phyloP scores from a whole-genome alignment of 1,284 basidiomycete species.

The Ganoderma sinense region DNA sequence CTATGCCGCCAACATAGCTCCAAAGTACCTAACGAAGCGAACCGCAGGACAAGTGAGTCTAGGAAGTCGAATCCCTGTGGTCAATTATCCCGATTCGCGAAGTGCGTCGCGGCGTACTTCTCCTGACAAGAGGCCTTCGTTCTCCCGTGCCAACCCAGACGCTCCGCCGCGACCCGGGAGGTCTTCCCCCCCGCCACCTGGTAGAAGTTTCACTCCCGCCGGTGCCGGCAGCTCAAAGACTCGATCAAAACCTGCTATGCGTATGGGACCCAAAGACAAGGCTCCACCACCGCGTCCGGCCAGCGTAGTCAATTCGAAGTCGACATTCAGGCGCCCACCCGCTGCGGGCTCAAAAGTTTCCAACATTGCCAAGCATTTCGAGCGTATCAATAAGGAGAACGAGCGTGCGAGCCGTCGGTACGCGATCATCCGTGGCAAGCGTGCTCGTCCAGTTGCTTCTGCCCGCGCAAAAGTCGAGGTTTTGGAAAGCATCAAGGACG shows the following conservation, averaged over 20 bases:
- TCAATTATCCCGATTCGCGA: conserved; percentile 59
- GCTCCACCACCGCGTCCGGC: conserved; percentile 51
- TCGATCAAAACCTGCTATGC: conserved; percentile 52
- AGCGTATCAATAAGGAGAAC: conserved; percentile 71
- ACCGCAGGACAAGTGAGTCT: conserved; percentile 41
- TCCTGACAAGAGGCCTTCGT: conserved; percentile 68
- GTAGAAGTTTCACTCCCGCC: conserved; percentile 21
- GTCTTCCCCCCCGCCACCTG: conserved; percentile 22
- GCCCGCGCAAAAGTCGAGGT: conserved; percentile 92
- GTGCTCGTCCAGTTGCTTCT: conserved; percentile 92
- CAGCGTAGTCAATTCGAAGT: conserved; percentile 50
- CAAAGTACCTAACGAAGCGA: conserved; percentile 66
- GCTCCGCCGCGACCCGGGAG: conserved; percentile 32
- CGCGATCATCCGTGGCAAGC: conserved; percentile 83
- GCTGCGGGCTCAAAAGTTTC: conserved; percentile 70
- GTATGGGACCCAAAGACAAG: conserved; percentile 54
- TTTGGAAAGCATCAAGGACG: conserved; percentile 91
- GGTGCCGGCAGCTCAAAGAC: conserved; percentile 37
- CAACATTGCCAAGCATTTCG: conserved; percentile 80
- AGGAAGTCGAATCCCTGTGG: conserved; percentile 57
- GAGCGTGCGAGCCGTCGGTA: conserved; percentile 76
- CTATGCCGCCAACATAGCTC: conserved; percentile 88
- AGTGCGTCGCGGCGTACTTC: conserved; percentile 71
- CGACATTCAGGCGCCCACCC: conserved; percentile 60
- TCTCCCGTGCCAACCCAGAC: conserved; percentile 42